Evolutionary conservation across 2,329 filamentous ascomycete species (phyloP).

Genomic region (Didymella pomorum): DNA sequence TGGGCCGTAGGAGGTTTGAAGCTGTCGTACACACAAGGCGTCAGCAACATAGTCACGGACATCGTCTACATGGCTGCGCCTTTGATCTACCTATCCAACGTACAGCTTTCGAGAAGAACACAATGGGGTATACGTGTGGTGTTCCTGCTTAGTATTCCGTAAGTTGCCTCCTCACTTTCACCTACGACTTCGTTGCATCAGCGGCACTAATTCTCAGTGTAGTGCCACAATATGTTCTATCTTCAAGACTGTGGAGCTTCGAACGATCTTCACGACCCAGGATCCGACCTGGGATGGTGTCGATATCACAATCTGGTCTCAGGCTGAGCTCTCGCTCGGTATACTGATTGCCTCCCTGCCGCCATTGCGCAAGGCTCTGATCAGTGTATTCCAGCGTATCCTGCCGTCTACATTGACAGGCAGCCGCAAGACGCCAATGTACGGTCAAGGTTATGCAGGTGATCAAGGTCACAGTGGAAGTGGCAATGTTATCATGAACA

Average conservation of each 20-base stretch:
- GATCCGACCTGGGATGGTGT: conserved; percentile 40
- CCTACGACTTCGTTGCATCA: too few relatives aligned
- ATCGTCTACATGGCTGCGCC: conserved; percentile 39
- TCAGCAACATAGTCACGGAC: conserved; percentile 41
- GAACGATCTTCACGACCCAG: conserved; percentile 25
- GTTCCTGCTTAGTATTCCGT: conserved; percentile 41
- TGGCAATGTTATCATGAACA: conserved; percentile 4
- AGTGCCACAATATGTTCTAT: conserved; percentile 39
- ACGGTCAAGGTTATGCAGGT: conserved; percentile 12
- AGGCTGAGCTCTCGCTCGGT: conserved; percentile 31
- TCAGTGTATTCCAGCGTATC: conserved; percentile 25
- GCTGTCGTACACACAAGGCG: conserved; percentile 36
- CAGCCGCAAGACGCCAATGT: conserved; percentile 13
- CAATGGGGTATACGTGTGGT: conserved; percentile 41
- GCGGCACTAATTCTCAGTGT: neutral
- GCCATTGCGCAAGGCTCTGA: conserved; percentile 38
- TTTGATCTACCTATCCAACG: conserved; percentile 35
- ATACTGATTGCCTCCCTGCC: conserved; percentile 33
- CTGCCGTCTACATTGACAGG: conserved; percentile 23
- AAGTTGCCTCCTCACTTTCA: conserved; percentile 11
- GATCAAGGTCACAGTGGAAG: conserved; percentile 5
- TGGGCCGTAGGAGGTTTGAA: conserved; percentile 30
- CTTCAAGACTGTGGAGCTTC: conserved; percentile 39
- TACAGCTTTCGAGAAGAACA: conserved; percentile 34
- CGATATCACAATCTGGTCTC: conserved; percentile 35